phyloP scores from a whole-genome alignment of 2,329 filamentous ascomycete genomes.

The Nemania bipapillata region DNA sequence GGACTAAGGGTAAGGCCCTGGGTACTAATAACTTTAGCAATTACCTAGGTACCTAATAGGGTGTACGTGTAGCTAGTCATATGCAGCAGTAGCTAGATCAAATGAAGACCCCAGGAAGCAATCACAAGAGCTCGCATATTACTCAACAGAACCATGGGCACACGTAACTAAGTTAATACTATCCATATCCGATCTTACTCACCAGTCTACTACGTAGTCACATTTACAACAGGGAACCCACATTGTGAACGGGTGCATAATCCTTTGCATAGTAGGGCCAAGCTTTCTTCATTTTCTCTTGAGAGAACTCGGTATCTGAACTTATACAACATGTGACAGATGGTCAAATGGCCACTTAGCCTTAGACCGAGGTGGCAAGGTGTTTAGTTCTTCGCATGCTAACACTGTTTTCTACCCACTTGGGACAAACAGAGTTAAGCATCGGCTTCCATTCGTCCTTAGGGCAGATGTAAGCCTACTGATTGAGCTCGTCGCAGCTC shows the following conservation, averaged over 20 bases:
- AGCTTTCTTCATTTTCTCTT: slow-evolving; percentile 29
- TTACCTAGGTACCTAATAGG: not conserved
- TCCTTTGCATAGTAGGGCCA: slow-evolving; percentile 12
- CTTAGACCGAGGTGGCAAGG: slow-evolving; percentile 19
- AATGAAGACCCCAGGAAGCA: not conserved
- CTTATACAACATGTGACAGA: slow-evolving; percentile 35
- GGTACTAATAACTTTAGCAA: not conserved
- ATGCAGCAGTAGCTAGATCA: not conserved
- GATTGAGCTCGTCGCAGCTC: slow-evolving; percentile 19
- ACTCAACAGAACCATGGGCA: not conserved
- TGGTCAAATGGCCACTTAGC: slow-evolving; percentile 36
- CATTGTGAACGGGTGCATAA: not conserved
- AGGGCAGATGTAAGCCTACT: slow-evolving; percentile 20
- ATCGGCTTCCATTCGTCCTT: slow-evolving; percentile 26
- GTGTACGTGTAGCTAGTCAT: not conserved
- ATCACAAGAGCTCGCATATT: not conserved
- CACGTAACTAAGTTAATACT: not conserved
- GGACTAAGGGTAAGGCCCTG: slow-evolving; percentile 41
- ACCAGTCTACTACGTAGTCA: not conserved
- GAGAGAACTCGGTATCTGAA: slow-evolving; percentile 33
- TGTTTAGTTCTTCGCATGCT: slow-evolving; percentile 29
- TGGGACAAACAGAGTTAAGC: slow-evolving; percentile 36
- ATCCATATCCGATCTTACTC: too few species aligned
- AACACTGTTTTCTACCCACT: slow-evolving; percentile 39
- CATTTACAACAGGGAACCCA: not conserved